Evolutionary conservation across 2,329 filamentous ascomycete genomes (phyloP), one percentile per base, ranked within the genome.

Genomic region (Calonectria henricotiae): DNA sequence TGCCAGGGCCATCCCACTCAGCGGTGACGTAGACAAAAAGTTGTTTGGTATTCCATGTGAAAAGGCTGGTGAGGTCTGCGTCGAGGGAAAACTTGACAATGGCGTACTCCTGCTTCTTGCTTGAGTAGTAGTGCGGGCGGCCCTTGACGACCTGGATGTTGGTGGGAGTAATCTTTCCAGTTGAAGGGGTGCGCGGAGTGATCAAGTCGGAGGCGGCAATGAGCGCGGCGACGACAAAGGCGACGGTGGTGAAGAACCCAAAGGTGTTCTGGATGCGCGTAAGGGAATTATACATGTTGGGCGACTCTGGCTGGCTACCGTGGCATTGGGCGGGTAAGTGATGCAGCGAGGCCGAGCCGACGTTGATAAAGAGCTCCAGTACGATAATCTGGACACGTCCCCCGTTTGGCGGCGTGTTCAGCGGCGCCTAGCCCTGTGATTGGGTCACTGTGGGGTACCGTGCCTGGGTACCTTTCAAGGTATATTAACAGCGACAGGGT

Each of bases 31-130:
- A 99, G 82, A 98, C 91, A 85, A 98, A 99, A 79, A 99, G 86
- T 85, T 98, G 94, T 84, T 99, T 99, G 23, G 97, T 99, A 88
- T 99, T 99, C 96, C 96, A 99, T 80, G 94, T 97, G 89, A 98
- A 98, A 77, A 99, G 93, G 49, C 92, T 92, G 71, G 91, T 93
- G 71, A 99, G 89, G 85, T 99, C 96, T 64, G 95, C 93, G 79
- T 98, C 93, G 70, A 99, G 89, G 79, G 95, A 94, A 87, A 99
- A 99, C 81, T 92, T 93, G 80, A 99, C 92, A 81, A 96, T 91
- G 76, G 96, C 96, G 83, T 98, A 98, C 84, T 99, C 96, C 84
- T 98, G 95, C 83, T 93, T 94, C 83, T 96, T 97, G 62, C 89
- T 87, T 75, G 92, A 94, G 87, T 98, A 98, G 88, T 98, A 98